A percentile compares a stretch with the other conserved stretches of the same genome.
phyloP scores from a whole-genome alignment of 108 stramenopile genomes.

The Cafeteria roenbergensis region DNA sequence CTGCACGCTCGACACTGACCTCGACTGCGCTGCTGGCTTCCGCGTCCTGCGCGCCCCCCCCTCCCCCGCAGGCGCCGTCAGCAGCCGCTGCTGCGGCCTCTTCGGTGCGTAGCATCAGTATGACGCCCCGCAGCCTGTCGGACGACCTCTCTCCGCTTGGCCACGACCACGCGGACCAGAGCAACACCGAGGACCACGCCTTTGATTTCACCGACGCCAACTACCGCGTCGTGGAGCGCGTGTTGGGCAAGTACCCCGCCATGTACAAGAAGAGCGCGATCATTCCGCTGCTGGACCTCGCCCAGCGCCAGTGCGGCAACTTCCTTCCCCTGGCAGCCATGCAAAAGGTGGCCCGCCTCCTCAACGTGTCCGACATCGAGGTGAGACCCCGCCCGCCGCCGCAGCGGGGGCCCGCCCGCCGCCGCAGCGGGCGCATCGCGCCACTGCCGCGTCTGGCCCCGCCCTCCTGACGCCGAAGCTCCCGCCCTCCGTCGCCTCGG shows the following conservation, averaged over 20 bases:
- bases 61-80: no score
- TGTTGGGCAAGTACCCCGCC: slow-evolving; percentile 62
- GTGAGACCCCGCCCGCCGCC: neutral
- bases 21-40: no score
- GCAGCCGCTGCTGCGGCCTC: no score
- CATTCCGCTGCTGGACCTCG: slow-evolving; percentile 61
- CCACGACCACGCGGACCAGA: slow-evolving; percentile 11
- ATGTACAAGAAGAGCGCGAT: slow-evolving; percentile 87
- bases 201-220: slow-evolving; percentile 91
- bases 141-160: slow-evolving; percentile 2
- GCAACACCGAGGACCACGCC: slow-evolving; percentile 65
- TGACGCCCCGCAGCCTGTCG: no score
- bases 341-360: slow-evolving; percentile 94
- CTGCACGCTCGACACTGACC: no score
- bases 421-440: no score
- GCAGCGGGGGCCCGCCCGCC: no score
- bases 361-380: slow-evolving; percentile 45
- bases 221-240: slow-evolving; percentile 66
- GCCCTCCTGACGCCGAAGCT: no score
- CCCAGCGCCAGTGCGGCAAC: slow-evolving; percentile 87
- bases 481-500: no score
- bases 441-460: no score
- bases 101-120: no score
- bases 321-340: slow-evolving; percentile 96
- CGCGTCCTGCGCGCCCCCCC: no score